Evolutionary conservation across 164 flowering plant genomes (phyloP).

Genomic region (Aristolochia fimbriata): DNA sequence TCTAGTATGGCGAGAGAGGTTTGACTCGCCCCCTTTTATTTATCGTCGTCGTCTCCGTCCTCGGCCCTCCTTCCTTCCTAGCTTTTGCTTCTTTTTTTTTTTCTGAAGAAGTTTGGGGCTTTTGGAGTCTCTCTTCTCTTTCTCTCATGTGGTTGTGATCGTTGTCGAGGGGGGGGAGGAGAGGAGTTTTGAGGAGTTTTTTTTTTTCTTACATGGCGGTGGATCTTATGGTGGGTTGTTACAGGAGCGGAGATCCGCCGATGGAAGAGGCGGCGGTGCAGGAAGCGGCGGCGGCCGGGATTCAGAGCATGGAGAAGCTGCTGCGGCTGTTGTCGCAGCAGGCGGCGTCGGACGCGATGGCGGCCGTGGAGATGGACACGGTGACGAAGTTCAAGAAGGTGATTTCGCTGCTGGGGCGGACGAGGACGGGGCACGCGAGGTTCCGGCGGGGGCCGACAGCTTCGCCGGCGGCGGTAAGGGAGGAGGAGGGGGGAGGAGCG

Average conservation of each 20-base stretch:
- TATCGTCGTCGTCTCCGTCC: background rate
- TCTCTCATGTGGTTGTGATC: background rate
- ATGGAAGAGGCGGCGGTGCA: conserved; percentile 43
- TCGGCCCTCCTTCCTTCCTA: background rate
- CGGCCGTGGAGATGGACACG: conserved; percentile 46
- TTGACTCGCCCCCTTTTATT: conserved; percentile 15
- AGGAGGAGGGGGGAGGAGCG: background rate
- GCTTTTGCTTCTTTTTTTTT: conserved; percentile 5
- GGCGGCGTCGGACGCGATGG: conserved; percentile 9
- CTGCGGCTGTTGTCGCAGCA: conserved; percentile 39
- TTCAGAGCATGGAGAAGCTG: conserved; percentile 65
- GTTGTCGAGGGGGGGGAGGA: background rate
- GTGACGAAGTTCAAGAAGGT: conserved; percentile 73
- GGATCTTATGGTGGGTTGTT: conserved; percentile 42
- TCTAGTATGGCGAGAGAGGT: conserved; percentile 11
- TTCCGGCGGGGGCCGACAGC: conserved; percentile 58
- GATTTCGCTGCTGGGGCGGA: conserved; percentile 68
- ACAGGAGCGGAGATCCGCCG: conserved; percentile 14
- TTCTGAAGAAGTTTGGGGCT: background rate
- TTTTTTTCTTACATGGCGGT: too few species aligned
- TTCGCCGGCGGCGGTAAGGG: background rate
- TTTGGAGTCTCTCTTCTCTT: background rate
- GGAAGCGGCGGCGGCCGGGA: conserved; percentile 81
- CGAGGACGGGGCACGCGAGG: conserved; percentile 88
- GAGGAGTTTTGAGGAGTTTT: too few species aligned